Base-by-base conservation (phyloP, 1,284 basidiomycete genomes). In the Volvariella volvacea region DNA sequence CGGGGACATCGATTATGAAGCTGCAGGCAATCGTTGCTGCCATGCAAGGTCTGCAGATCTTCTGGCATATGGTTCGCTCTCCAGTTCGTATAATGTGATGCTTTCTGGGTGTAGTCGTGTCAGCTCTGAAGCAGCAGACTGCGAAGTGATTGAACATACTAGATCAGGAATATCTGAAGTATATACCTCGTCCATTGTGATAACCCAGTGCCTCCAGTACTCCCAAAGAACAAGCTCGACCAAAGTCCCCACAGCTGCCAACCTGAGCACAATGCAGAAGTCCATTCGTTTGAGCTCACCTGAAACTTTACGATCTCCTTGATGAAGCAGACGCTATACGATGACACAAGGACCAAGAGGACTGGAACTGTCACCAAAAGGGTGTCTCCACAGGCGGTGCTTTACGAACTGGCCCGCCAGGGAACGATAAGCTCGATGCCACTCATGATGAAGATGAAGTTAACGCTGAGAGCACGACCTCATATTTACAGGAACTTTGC, bases 321-420 rank as follows among this genome's bases (percentile, higher is more conserved):
- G 12, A 76, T 60, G 55, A 87, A 89, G 0, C 85, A 38, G 48
- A 89, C 49, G 32, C 61, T 69, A 58, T 81, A 79, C 0, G 69
- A 62, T 2, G 71, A 65, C 15, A 88, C 56, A 4, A 90, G 46
- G 10, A 75, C 63, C 50, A 86, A 62, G 47, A 88, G 61, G 32
- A 75, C 68, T 0, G 88, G 76, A 0, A 84, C 25, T 0, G 89
- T 78, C 32, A 91, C 65, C 0, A 64, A 75, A 1, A 84, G 57
- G 2, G 80, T 77, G 1, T 85, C 81, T 8, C 65, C 68, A 42
- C 81, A 72, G 16, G 92, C 60, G 48, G 82, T 79, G 22, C 90
- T 77, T 2, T 92, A 92, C 16, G 94, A 84, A 37, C 88, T 84
- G 0, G 91, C 91, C 2, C 94, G 88, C 66, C 90, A 90, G 52